Evolutionary conservation across 2,329 filamentous ascomycete genomes (phyloP), one percentile per base, ranked within the genome.

Genomic region (Nigrospora oryzae): DNA sequence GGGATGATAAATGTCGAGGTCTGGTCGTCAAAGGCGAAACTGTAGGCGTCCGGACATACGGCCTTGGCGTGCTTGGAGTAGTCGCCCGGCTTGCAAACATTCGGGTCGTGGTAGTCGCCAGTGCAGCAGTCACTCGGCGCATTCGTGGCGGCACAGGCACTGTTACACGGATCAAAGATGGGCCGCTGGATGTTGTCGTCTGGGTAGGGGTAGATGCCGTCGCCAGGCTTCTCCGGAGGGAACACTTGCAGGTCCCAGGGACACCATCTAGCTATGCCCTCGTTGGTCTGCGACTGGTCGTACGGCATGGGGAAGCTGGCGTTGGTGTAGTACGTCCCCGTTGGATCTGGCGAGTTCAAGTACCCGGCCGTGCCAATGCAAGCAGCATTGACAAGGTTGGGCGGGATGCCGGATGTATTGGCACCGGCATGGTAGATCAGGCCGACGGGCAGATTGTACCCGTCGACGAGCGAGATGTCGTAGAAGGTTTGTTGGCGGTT

Each of bases 11-110:
- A 83, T 0, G 79, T 83, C 14, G 73, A 77, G 30, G 68, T 66
- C 49, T 69, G 65, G 55, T 81, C 76, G 52, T 80, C 75, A 61
- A 78, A 79, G 42, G 84, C 82, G 60, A 78, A 94, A 56, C 83
- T 88, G 65, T 93, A 94, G 3, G 87, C 87, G 63, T 94, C 88
- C 1, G 88, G 87, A 59, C 88, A 94, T 12, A 91, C 74, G 4
- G 65, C 67, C 68, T 94, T 93, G 43, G 86, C 84, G 11, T 71
- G 70, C 47, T 70, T 76, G 52, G 82, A 81, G 66, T 90, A 93
- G 36, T 76, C 64, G 42, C 81, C 81, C 3, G 84, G 81, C 47
- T 72, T 68, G 67, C 87, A 93, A 40, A 71, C 69, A 19, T 46
- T 68, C 3, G 84, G 75, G 35, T 74, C 73, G 56, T 83, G 71